Evolutionary conservation across 83 land plant species (phyloP), one percentile per base, ranked within the genome.

Genomic region (Diphasiastrum complanatum): DNA sequence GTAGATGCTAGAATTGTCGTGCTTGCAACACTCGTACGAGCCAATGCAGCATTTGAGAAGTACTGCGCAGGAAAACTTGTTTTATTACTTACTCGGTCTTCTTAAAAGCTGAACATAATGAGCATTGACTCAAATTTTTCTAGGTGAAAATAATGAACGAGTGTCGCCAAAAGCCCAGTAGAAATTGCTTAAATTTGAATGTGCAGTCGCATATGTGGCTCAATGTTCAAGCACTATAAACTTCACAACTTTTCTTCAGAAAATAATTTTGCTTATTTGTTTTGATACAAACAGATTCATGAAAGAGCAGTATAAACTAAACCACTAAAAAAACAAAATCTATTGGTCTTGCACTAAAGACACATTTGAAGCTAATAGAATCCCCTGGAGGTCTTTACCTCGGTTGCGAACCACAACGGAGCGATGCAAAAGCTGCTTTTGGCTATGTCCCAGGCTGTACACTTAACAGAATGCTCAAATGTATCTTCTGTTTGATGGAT

Each of bases 21-120:
- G 59, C 96, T 92, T 53, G 98, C 98, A 60, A 92, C 98, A 76
- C 98, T 92, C 33, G 98, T 92, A 38, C 83, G 77, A 45, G 91
- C 91, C 75, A 92, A 79, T 28, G 98, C 98, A 25, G 96, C 91
- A 80, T 92, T 92, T 37, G 99, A 89, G 52, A 89, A 60, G 66
- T 89, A 93, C 96, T 93, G 87, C 70, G 77, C 12, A 45, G 60
- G 22, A 47, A 31, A 55, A 23, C 24, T 62, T 45, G 22, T 29
- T 49, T 14, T 12, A 67, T 4, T 22, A 33, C 8, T 45, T 35
- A 54, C 46, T 20, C 5, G 14, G 36, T 4, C 3, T 10, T 25
- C 24, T 22, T 4, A 5, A 12, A 12, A 34, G 24, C 36, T n/a
- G n/a, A n/a, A n/a, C 27, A 62, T 45, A 18, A 33, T 63, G 23